A percentile compares a stretch with the other conserved stretches of the same genome.
Evolutionary conservation across 2,329 filamentous ascomycete genomes (phyloP).

Genomic region (Colletotrichum sp.): DNA sequence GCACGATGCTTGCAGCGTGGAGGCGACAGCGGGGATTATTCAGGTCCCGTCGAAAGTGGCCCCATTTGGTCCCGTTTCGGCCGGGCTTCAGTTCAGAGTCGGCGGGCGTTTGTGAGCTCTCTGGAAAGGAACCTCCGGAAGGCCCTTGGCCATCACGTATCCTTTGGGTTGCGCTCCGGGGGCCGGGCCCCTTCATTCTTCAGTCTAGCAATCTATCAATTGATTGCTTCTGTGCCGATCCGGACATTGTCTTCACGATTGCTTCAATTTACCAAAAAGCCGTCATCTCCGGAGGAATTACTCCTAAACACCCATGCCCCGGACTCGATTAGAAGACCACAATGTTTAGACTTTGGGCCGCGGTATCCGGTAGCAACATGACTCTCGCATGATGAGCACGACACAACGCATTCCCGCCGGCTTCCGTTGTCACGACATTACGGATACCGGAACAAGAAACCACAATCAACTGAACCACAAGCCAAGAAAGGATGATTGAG

Average conservation of each 20-base stretch:
- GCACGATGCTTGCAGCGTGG: slow-evolving; percentile 8
- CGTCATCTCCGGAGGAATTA: neutral
- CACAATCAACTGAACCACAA: neutral
- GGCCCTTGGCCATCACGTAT: neutral
- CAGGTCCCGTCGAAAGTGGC: neutral
- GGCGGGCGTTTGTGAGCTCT: neutral
- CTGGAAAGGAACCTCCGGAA: neutral
- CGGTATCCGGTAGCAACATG: neutral
- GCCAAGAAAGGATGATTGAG: neutral
- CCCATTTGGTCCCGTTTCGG: neutral
- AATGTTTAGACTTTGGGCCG: neutral
- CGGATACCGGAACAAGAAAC: neutral
- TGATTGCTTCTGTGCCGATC: neutral
- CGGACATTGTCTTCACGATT: neutral
- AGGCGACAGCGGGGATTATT: neutral
- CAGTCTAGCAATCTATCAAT: neutral
- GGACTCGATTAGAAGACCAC: neutral
- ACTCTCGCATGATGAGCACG: neutral
- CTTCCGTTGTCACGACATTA: neutral
- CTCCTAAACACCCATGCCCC: neutral
- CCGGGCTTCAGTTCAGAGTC: neutral
- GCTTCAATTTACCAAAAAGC: neutral
- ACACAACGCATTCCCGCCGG: neutral
- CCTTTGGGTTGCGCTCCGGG: neutral
- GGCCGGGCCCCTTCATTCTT: neutral